Evolutionary conservation across 805 yeast species (phyloP).

Genomic region (Starmerella etchellsii): DNA sequence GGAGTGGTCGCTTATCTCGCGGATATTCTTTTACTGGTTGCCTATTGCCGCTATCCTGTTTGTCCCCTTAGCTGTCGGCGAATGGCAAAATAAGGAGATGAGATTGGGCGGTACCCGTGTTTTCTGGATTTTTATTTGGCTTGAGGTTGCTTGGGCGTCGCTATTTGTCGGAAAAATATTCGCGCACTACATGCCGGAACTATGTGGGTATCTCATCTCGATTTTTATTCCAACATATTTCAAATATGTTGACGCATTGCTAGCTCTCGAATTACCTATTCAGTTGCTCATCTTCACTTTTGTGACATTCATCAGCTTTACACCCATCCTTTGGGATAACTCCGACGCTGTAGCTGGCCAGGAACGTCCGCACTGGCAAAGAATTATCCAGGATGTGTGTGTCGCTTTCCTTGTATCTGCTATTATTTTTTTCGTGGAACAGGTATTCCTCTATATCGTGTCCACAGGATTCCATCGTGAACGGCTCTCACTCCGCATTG

Average conservation of each 20-base stretch:
- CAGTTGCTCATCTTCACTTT: slow-evolving; percentile 28
- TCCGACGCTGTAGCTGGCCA: slow-evolving; percentile 13
- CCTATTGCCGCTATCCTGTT: slow-evolving; percentile 29
- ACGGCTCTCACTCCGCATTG: slow-evolving; percentile 29
- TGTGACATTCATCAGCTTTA: slow-evolving; percentile 28
- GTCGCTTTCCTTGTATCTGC: slow-evolving; percentile 30
- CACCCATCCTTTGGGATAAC: slow-evolving; percentile 26
- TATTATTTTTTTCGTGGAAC: slow-evolving; percentile 28
- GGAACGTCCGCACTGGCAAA: slow-evolving; percentile 27
- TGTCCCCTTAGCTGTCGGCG: slow-evolving; percentile 30
- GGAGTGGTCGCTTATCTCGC: slow-evolving; percentile 22
- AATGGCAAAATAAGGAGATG: slow-evolving; percentile 25
- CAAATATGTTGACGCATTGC: slow-evolving; percentile 24
- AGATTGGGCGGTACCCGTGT: slow-evolving; percentile 26
- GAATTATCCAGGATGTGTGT: slow-evolving; percentile 25
- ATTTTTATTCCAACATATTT: slow-evolving; percentile 26
- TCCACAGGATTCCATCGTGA: slow-evolving; percentile 31
- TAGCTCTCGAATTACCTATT: slow-evolving; percentile 28
- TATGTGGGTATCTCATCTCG: slow-evolving; percentile 23
- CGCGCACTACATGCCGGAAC: slow-evolving; percentile 27
- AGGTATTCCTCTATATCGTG: slow-evolving; percentile 28
- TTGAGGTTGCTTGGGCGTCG: slow-evolving; percentile 31
- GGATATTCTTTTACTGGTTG: slow-evolving; percentile 28
- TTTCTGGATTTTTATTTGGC: slow-evolving; percentile 32
- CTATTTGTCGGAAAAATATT: slow-evolving; percentile 26